Evolutionary conservation across 257 asterid species (phyloP).

Genomic region (Solanum phureja): DNA sequence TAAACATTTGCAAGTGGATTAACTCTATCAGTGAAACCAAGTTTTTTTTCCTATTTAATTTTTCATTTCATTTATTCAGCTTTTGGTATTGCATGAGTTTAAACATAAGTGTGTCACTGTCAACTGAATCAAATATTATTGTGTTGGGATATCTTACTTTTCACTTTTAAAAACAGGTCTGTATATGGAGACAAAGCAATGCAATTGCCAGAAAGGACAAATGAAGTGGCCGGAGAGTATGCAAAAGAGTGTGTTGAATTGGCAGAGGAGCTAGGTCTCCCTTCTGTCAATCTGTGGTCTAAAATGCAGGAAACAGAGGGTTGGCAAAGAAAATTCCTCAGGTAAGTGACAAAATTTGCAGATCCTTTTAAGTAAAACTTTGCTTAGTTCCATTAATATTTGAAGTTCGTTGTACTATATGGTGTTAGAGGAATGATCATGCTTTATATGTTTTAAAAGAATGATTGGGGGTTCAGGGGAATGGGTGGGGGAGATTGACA

Average conservation of each 20-base stretch:
- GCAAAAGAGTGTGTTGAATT: conserved; percentile 58
- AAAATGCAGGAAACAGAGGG: conserved; percentile 76
- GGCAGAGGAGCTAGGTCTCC: conserved; percentile 65
- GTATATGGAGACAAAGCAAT: conserved; percentile 66
- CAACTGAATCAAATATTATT: not conserved
- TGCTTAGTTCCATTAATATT: not conserved
- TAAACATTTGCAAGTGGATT: not conserved
- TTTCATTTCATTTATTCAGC: not conserved
- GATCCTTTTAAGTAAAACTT: not conserved
- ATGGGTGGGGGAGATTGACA: not conserved
- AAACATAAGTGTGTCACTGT: not conserved
- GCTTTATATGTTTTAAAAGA: not conserved
- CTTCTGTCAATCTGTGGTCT: conserved; percentile 77
- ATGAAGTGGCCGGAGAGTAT: conserved; percentile 50
- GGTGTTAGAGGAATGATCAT: not conserved
- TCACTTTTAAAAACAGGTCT: conserved; percentile 33
- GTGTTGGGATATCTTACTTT: not conserved
- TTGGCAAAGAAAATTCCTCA: conserved; percentile 61
- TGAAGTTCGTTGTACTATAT: not conserved
- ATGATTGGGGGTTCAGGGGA: not conserved
- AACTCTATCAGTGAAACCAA: not conserved
- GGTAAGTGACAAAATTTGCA: conserved; percentile 14
- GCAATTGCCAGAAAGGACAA: conserved; percentile 59
- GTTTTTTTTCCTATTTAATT: not conserved
- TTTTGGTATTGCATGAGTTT: not conserved